Evolutionary conservation across 2,329 filamentous ascomycete species (phyloP).

Genomic region (Leptodontidium sp.): DNA sequence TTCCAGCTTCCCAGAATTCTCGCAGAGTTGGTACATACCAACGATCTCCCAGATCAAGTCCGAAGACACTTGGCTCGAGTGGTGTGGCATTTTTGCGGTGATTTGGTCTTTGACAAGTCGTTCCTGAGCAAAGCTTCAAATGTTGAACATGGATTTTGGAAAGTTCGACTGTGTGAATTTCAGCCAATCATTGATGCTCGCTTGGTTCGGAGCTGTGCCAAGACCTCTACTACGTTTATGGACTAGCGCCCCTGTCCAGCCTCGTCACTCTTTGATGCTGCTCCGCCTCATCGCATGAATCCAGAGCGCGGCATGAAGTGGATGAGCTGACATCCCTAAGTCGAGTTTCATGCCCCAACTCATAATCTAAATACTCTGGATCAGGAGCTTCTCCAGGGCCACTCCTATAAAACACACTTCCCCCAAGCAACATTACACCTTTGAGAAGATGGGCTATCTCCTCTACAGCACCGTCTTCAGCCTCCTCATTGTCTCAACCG

Average conservation of each 20-base stretch:
- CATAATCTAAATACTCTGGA: slow-evolving; percentile 13
- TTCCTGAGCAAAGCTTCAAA: slow-evolving; percentile 21
- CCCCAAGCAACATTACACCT: slow-evolving; percentile 20
- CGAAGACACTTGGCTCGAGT: slow-evolving; percentile 79
- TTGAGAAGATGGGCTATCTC: slow-evolving; percentile 73
- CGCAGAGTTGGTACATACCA: slow-evolving; percentile 69
- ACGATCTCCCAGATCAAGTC: slow-evolving; percentile 95
- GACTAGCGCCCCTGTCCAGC: slow-evolving; percentile 6
- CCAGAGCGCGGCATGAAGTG: slow-evolving; percentile 24
- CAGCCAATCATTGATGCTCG: slow-evolving; percentile 30
- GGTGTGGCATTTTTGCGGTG: slow-evolving; percentile 53
- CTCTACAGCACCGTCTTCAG: slow-evolving; percentile 80
- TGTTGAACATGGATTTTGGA: slow-evolving; percentile 25
- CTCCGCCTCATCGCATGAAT: slow-evolving; percentile 28
- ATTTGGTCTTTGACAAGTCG: slow-evolving; percentile 27
- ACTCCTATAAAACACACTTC: slow-evolving; percentile 25
- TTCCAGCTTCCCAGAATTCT: slow-evolving; percentile 1
- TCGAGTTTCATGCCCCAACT: slow-evolving; percentile 31
- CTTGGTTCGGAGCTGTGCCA: neutral
- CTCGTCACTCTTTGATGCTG: slow-evolving; percentile 11
- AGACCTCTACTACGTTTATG: neutral
- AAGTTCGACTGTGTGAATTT: slow-evolving; percentile 20
- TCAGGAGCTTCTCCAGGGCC: slow-evolving; percentile 26
- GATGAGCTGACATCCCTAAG: slow-evolving; percentile 31
- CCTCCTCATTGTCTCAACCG: slow-evolving; percentile 74